Conservation (phyloP, 2,329 filamentous ascomycete species). For the Scytalidium sp. region DNA sequence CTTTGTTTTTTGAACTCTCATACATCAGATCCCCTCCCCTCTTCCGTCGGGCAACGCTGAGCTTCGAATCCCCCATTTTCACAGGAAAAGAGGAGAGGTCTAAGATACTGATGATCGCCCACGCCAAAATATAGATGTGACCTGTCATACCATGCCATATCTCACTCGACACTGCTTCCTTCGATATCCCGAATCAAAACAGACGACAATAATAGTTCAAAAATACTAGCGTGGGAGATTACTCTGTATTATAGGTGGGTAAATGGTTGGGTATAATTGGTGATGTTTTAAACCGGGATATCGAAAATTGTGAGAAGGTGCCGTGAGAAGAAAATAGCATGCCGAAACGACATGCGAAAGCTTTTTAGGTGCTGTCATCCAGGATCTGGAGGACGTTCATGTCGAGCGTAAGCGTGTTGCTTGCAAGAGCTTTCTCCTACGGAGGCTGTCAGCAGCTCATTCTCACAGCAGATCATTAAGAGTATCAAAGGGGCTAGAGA, state of each 20-base stretch:
- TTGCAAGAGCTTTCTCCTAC: conserved; percentile 40
- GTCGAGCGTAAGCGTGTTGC: conserved; percentile 40
- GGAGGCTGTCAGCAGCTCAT: conserved; percentile 4
- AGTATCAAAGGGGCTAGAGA: not conserved
- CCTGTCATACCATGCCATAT: not conserved
- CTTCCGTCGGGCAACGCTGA: not conserved
- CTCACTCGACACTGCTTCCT: not conserved
- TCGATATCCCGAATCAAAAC: not conserved
- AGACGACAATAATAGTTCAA: conserved; percentile 6
- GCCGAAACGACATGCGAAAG: not conserved
- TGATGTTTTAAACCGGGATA: not conserved
- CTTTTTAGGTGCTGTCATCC: conserved; percentile 7
- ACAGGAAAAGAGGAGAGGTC: not conserved
- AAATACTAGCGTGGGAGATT: not conserved
- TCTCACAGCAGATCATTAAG: not conserved
- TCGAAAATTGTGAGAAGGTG: not conserved
- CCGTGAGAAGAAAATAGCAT: not conserved
- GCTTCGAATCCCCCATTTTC: not conserved
- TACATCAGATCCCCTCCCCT: not conserved
- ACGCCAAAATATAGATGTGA: not conserved
- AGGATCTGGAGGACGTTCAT: conserved; percentile 40
- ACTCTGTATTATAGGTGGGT: not conserved
- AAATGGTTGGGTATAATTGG: not conserved
- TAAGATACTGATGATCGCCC: not conserved
- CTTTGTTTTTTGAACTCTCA: not conserved